A percentile compares a stretch with the other conserved stretches of the same genome.
phyloP scores from a whole-genome alignment of 108 stramenopile species.

The Conticribra weissflogii region DNA sequence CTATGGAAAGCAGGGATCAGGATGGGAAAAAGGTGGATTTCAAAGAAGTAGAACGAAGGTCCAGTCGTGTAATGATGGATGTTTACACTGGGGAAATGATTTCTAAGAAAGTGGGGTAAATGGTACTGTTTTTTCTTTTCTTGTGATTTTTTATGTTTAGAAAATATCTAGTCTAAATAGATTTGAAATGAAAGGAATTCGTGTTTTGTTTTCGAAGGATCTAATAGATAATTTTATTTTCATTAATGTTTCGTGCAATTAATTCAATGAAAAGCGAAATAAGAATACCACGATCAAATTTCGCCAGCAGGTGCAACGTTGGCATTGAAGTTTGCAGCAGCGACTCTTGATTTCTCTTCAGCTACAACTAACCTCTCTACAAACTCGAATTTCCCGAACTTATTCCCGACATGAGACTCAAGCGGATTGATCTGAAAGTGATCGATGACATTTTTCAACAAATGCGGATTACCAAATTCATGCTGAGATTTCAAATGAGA shows the following conservation, averaged over 20 bases:
- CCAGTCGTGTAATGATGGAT: constrained; percentile 76
- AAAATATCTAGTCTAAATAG: too few relatives aligned
- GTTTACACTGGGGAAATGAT: constrained; percentile 84
- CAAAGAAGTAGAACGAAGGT: constrained; percentile 71
- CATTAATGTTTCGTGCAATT: too few relatives aligned
- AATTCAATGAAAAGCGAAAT: too few relatives aligned
- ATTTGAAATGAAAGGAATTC: too few relatives aligned
- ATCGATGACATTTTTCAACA: constrained; percentile 33
- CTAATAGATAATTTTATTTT: too few relatives aligned
- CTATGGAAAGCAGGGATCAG: constrained; percentile 14
- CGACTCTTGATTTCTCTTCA: constrained; percentile 41
- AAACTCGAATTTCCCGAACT: constrained; percentile 33
- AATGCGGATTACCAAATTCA: constrained; percentile 44
- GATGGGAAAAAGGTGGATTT: constrained; percentile 58
- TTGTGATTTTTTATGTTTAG: too few relatives aligned
- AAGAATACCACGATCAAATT: too few relatives aligned
- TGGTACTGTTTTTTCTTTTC: too few relatives aligned
- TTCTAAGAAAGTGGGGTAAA: constrained; percentile 6
- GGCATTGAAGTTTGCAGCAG: constrained; percentile 24
- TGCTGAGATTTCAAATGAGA: constrained; percentile 39
- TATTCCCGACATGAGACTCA: constrained; percentile 22
- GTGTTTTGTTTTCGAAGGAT: too few relatives aligned
- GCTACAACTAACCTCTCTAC: constrained; percentile 35
- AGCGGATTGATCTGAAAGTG: constrained; percentile 37
- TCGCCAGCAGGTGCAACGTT: background rate